Evolutionary conservation across 2,329 filamentous ascomycete species (phyloP).

Genomic region (Lecanicillium sp.): DNA sequence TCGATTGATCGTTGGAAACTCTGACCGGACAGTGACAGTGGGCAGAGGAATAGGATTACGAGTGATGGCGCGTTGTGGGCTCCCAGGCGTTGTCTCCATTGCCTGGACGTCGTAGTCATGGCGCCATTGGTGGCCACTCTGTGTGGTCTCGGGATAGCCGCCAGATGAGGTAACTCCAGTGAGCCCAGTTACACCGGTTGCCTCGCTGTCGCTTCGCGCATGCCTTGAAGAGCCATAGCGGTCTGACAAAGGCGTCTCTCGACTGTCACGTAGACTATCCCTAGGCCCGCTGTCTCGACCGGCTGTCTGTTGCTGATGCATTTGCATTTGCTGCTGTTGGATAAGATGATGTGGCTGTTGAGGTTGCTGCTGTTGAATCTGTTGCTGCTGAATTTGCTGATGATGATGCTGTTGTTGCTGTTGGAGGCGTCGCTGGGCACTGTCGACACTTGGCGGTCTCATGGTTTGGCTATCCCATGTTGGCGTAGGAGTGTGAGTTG

Average conservation of each 20-base stretch:
- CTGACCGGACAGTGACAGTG: slow-evolving; percentile 87
- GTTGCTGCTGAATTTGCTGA: slow-evolving; percentile 10
- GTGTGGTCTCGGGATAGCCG: slow-evolving; percentile 70
- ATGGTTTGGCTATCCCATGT: slow-evolving; percentile 58
- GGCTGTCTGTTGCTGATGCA: slow-evolving; percentile 1
- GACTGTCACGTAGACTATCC: slow-evolving; percentile 38
- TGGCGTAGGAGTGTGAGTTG: slow-evolving; percentile 48
- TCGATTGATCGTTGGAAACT: slow-evolving; percentile 88
- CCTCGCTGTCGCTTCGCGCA: slow-evolving; percentile 69
- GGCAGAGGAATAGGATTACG: slow-evolving; percentile 87
- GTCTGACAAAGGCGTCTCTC: slow-evolving; percentile 37
- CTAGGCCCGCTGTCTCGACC: slow-evolving; percentile 28
- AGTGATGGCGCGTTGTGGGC: slow-evolving; percentile 55
- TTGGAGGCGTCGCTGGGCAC: slow-evolving; percentile 27
- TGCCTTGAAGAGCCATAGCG: slow-evolving; percentile 46
- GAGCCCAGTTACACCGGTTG: slow-evolving; percentile 49
- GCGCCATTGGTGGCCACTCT: slow-evolving; percentile 60
- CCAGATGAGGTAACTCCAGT: slow-evolving; percentile 65
- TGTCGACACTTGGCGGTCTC: slow-evolving; percentile 44
- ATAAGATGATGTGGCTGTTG: slow-evolving; percentile 13
- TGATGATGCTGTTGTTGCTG: slow-evolving; percentile 23
- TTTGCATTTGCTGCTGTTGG: slow-evolving; percentile 12
- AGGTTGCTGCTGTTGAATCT: slow-evolving; percentile 19
- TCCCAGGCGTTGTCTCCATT: slow-evolving; percentile 80
- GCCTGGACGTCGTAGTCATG: slow-evolving; percentile 96